These are phyloP conservation scores for Exophiala sp. DNA, from an alignment of 2,329 filamentous ascomycete genomes.

Conservation along the genomic window DNA sequence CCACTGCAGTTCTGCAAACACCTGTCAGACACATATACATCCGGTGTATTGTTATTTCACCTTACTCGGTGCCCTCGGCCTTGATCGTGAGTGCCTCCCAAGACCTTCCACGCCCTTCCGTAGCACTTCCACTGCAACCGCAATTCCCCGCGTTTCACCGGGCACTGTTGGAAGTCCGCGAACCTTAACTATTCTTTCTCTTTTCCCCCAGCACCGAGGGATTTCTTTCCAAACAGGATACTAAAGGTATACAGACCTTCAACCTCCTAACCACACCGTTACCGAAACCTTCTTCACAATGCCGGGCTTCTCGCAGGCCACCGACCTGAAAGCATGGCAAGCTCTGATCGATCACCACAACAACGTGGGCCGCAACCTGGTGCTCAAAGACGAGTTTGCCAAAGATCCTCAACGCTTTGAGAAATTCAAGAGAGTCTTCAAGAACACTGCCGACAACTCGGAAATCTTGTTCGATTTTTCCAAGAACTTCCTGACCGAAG, in stretches of 20 bases:
- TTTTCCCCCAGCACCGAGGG: too few species aligned
- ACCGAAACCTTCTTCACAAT: constrained; percentile 32
- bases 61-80: neutral
- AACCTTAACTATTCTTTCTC: too few species aligned
- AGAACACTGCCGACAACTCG: constrained; percentile 67
- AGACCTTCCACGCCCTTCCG: neutral
- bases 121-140: neutral
- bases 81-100: neutral
- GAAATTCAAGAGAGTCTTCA: constrained; percentile 83
- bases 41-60: neutral
- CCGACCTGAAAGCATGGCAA: constrained; percentile 78
- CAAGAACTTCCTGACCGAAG: constrained; percentile 96
- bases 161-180: too few species aligned
- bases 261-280: neutral
- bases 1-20: neutral
- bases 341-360: constrained; percentile 87
- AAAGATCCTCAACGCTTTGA: constrained; percentile 81
- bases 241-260: neutral
- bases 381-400: constrained; percentile 88
- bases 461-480: constrained; percentile 97
- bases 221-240: too few species aligned
- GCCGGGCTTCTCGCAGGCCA: constrained; percentile 71
- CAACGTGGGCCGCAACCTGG: constrained; percentile 77
- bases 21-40: neutral
- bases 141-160: constrained; percentile 4